Base-by-base conservation (phyloP, 805 yeast species). In the Zygosaccharomyces bailii region DNA sequence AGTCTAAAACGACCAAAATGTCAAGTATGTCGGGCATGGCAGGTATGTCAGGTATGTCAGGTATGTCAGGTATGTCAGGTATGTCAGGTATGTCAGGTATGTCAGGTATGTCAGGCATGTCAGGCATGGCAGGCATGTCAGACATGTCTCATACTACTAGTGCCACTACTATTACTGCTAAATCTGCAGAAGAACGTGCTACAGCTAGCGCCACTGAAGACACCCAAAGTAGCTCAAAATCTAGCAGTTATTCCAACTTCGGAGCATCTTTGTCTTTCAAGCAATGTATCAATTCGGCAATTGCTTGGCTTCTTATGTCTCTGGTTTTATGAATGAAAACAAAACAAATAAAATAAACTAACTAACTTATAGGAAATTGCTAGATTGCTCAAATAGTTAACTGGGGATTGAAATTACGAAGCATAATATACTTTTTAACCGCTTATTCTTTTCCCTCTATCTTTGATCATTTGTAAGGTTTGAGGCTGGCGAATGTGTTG, bases 51-150 rank as follows among this genome's bases (percentile, higher is more conserved):
- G 19, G 36, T 14, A 33, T 33, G 36, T 18, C 36, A 5, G 36
- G 23, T 16, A 24, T 24, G 27, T 24, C 27, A 9, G 27, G 27
- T 5, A 24, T 24, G 27, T 3, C 27, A 9, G 27, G 27, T 13
- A 33, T 33, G 36, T 33, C 36, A 14, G 36, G 36, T 33, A 33
- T 33, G 36, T 18, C 20, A 3, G 18, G 35, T 13, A 32, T 32
- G 35, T 8, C 35, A 3, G 35, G 17, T 13, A 32, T 32, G 35
- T 32, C 36, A n/a, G 19, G 36, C 16, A 33, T 33, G 36, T 13
- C 36, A 14, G 36, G 23, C n/a, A 33, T 33, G 36, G 5, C 36
- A 14, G 36, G 23, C 2, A 33, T 33, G 36, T 18, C 36, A 14
- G 17, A 6, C 16, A 33, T 33, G 36, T n/a, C n/a, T n/a, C n/a